Conservation (phyloP, 345 rosid genomes). For the Dovyalis caffra region DNA sequence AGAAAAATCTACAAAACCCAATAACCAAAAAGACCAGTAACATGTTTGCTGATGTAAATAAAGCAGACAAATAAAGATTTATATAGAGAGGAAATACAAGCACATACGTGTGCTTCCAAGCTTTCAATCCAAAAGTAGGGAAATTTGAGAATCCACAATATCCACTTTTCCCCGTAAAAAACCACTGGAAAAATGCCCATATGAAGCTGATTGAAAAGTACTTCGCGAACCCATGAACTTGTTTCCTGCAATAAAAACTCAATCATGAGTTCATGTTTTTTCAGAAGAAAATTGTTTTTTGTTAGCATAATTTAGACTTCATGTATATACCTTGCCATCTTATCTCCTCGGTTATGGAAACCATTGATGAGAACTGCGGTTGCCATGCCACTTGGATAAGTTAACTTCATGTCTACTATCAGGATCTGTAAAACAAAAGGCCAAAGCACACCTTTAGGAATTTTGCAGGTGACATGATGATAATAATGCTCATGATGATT, state of each 20-base stretch:
- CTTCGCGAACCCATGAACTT: slow-evolving; percentile 68
- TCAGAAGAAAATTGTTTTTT: background rate
- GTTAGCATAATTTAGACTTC: background rate
- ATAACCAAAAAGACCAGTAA: background rate
- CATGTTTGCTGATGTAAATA: no score
- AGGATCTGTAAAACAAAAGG: slow-evolving; percentile 43
- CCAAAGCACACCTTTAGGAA: background rate
- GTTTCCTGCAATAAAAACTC: slow-evolving; percentile 53
- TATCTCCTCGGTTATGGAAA: slow-evolving; percentile 78
- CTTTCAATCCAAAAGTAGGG: slow-evolving; percentile 82
- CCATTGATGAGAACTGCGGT: slow-evolving; percentile 97
- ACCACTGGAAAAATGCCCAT: slow-evolving; percentile 95
- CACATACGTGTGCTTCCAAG: slow-evolving; percentile 82
- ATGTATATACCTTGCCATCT: slow-evolving; percentile 54
- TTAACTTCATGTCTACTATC: slow-evolving; percentile 79
- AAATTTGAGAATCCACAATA: slow-evolving; percentile 77
- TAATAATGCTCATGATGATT: no score
- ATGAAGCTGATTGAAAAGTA: slow-evolving; percentile 75
- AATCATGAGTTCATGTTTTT: background rate
- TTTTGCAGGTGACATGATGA: no score
- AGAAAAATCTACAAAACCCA: slow-evolving; percentile 58
- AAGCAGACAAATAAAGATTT: background rate
- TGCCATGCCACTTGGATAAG: slow-evolving; percentile 91
- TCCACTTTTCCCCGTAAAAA: slow-evolving; percentile 53
- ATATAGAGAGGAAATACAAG: background rate